Evolutionary conservation across 495 filamentous ascomycete species (phyloP), one percentile per base, ranked within the genome.

Genomic region (Talaromyces adpressus): DNA sequence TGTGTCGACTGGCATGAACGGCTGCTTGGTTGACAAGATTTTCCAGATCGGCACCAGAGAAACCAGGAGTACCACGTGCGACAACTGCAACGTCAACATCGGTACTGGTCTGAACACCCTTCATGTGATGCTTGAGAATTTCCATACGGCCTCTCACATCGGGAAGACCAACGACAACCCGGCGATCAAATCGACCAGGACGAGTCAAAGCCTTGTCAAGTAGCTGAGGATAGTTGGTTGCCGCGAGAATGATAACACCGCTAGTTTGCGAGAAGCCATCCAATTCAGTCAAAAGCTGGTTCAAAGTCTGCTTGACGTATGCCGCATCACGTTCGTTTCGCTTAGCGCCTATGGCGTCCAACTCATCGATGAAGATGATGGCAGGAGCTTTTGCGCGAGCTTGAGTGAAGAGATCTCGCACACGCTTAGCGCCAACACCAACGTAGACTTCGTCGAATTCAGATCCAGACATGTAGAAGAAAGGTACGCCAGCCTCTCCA

Each of bases 361-460:
- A 76, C 72, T 98, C 94, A 72, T 98, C 94, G 66, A 98, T 98
- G 78, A 98, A 98, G 61, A 98, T 90, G 75, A 98, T 98, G 18
- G 94, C 90, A 18, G 94, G 94, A 2, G 93, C 85, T 74, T 98
- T 98, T 27, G 81, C 77, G 67, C 93, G 92, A 57, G 94, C 94
- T 54, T 89, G 85, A 57, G 78, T 79, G 77, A 98, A 98, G n/a
- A 98, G 84, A 62, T 98, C 94, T 53, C 94, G 91, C 51, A 98
- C 94, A 71, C 94, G 91, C 80, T 98, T 98, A 56, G 94, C 94
- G 68, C 94, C 94, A 60, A 98, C 95, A 68, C 94, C 94, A 25
- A 98, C 95, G 69, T 97, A 98, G 47, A 98, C 89, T 73, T 98
- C 94, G 70, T 98, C 94, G 71, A 98, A 98, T 73, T 98, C 95